Base-by-base conservation (phyloP, 129 eudicot genomes). In the Deinandra increscens region DNA sequence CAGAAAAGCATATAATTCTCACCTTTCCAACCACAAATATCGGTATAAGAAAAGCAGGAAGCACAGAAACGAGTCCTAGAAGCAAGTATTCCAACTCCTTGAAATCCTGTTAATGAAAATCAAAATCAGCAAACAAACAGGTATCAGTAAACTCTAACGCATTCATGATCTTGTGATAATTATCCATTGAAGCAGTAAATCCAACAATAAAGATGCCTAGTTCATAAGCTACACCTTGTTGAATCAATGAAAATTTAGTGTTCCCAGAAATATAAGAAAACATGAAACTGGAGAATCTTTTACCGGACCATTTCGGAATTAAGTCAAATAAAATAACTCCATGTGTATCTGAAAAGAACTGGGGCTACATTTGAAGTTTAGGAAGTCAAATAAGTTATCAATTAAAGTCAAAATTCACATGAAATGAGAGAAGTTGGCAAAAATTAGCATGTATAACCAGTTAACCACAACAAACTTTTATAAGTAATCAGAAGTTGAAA, bases 51-150 rank as follows among this genome's bases (percentile, higher is more conserved):
- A 92, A 86, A 38, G 98, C 96, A 22, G 98, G 96, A 45, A 86
- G 83, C 68, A 81, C 95, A 1, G 96, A 89, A 79, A 89, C 76
- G 6, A 89, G 84, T 43, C 91, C 98, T 74, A 89, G 68, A 58
- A 89, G 50, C 64, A 92, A 81, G 85, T 92, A 92, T 76, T 92
- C 98, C 87, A 82, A 75, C 81, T 92, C 98, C 64, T 81, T 86
- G 66, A 92, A 92, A 72, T 78, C 80, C 98, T 92, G 96, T 51
- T 73, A 68, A 56, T 71, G 19, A 48, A 45, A 62, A 66, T 34
- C 70, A 38, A 12, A 48, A 12, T n/a, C 51, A 41, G 54, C 64
- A 64, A 37, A 63, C 9, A 39, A 37, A n/a, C 29, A 66, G 3
- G 9, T 23, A 46, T 64, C 53, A 61, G 38, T 63, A 64, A 29